Base-by-base conservation (phyloP, 306 rosid genomes). In the Begonia fuchsioides region DNA sequence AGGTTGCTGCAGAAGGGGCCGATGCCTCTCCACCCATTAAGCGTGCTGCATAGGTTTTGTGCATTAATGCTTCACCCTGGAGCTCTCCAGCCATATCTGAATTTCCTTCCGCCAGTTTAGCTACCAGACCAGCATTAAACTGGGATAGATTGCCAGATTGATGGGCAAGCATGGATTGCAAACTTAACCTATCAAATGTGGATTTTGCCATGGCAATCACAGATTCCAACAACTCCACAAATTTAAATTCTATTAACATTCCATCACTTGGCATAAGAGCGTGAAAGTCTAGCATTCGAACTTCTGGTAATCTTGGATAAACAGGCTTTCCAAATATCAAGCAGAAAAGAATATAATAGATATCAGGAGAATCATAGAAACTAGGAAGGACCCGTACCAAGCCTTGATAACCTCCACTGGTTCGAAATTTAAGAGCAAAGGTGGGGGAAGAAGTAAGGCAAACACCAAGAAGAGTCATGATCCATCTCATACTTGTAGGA, bases 1-100 rank as follows among this genome's bases (percentile, higher is more conserved):
- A 69, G 66, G 99, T 92, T 12, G 94, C 99, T 19, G 96, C 96
- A 56, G 78, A 92, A 64, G 99, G 99, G 55, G 99, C 99, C 38
- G 95, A 78, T 57, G 99, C 99, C 74, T 86, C 94, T 65, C 99
- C 99, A 17, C 99, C 96, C 99, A 92, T 92, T 63, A 92, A 74
- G 53, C 99, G 99, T 57, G 99, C 99, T 35, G 99, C 99, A 72
- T 92, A 92, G 49, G 99, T 92, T 81, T 92, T 92, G 68, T 92
- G 99, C 99, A 92, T 80, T 65, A 92, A 66, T 17, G 99, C 99
- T 75, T 92, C 99, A 60, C 99, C 99, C 62, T 92, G 99, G 70
- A 92, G 94, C 78, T 92, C 96, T 50, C 99, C 99, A 40, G 96
- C 70, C 81, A 86, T 86, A 72, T 92, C 99, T 52, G 94, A 81